Evolutionary conservation across 352 stramenopile genomes (phyloP).

Genomic region (Thalassiosira livingstoniorum): DNA sequence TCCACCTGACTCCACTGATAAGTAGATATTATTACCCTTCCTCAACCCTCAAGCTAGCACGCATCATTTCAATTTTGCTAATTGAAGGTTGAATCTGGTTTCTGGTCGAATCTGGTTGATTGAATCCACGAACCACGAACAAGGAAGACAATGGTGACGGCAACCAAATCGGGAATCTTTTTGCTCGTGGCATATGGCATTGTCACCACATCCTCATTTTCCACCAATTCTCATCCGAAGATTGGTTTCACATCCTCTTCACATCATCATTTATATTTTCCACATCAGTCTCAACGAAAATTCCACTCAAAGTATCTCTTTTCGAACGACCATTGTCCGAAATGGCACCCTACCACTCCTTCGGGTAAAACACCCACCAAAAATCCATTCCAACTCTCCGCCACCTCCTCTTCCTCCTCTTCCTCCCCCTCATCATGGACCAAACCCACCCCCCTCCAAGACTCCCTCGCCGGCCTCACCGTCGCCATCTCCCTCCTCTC

Average conservation of each 20-base stretch:
- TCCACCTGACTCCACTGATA: no score
- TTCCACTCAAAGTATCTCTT: neutral
- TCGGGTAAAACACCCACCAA: neutral
- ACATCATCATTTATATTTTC: no score
- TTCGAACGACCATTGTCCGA: neutral
- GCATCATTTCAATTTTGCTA: no score
- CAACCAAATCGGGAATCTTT: neutral
- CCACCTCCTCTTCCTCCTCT: neutral
- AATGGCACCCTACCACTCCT: neutral
- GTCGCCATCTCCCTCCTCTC: slow-evolving; percentile 60
- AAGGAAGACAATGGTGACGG: no score
- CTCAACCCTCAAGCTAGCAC: no score
- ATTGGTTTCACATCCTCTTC: neutral
- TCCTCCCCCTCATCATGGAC: neutral
- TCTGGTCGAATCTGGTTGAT: no score
- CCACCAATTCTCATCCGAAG: neutral
- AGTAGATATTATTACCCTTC: no score
- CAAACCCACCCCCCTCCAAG: slow-evolving; percentile 30
- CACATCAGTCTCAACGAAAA: no score
- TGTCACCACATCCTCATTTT: neutral
- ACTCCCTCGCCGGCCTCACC: slow-evolving; percentile 48
- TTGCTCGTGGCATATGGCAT: neutral
- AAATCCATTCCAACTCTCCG: slow-evolving; percentile 1
- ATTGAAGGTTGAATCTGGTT: no score
- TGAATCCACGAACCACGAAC: no score